Percentiles rank a stretch among this genome's conserved stretches.
phyloP scores from a whole-genome alignment of 2,329 filamentous ascomycete genomes.

The Botryotinia convoluta region DNA sequence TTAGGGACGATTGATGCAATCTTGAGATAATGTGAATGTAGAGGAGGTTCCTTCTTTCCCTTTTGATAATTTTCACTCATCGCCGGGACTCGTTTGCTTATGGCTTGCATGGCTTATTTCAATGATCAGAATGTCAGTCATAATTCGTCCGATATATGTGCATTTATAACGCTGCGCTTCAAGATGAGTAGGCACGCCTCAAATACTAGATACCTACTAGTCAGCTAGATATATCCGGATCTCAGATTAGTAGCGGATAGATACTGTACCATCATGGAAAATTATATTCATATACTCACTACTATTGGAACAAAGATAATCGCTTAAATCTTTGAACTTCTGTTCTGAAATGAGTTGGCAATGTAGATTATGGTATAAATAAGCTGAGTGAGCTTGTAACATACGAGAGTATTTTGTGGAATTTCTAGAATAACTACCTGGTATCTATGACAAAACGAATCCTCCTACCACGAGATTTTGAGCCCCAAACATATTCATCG shows the following conservation, averaged over 20 bases:
- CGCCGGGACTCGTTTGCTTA: neutral
- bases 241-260: neutral
- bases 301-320: neutral
- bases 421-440: neutral
- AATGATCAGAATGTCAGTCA: neutral
- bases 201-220: neutral
- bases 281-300: neutral
- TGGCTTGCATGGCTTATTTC: neutral
- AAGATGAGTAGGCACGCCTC: too few relatives aligned
- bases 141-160: neutral
- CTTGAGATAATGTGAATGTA: neutral
- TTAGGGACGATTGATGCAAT: neutral
- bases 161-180: neutral
- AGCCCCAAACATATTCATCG: neutral
- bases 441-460: neutral
- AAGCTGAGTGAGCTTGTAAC: slow-evolving; percentile 2
- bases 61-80: neutral
- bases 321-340: too few relatives aligned
- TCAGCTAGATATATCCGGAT: neutral
- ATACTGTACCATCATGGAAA: neutral
- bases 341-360: too few relatives aligned
- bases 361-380: neutral
- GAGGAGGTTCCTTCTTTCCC: neutral
- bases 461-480: too few relatives aligned
- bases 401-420: neutral